Evolutionary conservation across 805 yeast genomes (phyloP), one percentile per base, ranked within the genome.

Genomic region (Kuraishia piskuri): DNA sequence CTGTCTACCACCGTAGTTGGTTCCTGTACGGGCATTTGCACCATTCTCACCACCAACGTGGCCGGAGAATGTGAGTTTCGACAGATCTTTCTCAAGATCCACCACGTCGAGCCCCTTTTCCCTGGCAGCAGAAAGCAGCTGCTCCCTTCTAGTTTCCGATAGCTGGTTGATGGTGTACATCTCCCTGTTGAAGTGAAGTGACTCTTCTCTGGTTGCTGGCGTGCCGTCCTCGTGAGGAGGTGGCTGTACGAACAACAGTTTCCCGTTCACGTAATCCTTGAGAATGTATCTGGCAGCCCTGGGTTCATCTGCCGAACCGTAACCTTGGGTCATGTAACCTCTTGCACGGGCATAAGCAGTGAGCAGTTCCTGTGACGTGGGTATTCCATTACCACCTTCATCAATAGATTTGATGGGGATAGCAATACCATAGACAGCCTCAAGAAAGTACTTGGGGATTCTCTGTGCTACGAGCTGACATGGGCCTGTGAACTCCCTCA

Each of bases 291-390:
- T 79, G 46, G 97, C 84, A 14, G 99, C 96, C 68, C 99, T 80
- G 47, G 96, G 83, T 67, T 90, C 95, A 74, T 94, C 99, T 2
- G 99, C 98, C 60, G 90, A 82, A 64, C 98, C 98, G 65, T 88
- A 91, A 64, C 96, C 96, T 68, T 95, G 97, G 0, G 97, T 88
- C 95, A 90, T 91, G 67, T 82, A 94, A 62, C 99, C 99, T 71
- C 99, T 82, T 2, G 97, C 94, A 71, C 95, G 80, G 6, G 97
- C 98, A 65, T 94, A 94, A 0, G 98, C 95, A 50, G 82, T 87
- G 55, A 94, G 76, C 45, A 94, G 68, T 68, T 94, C 98, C 64
- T 88, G 84, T 0, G 97, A 87, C 3, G 96, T 88, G 36, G 97
- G 96, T 37, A 79, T 72, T 22, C 97, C 96, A 46, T 82, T 76